phyloP scores from a whole-genome alignment of 2,329 filamentous ascomycete species.

The Penicillium paneum region DNA sequence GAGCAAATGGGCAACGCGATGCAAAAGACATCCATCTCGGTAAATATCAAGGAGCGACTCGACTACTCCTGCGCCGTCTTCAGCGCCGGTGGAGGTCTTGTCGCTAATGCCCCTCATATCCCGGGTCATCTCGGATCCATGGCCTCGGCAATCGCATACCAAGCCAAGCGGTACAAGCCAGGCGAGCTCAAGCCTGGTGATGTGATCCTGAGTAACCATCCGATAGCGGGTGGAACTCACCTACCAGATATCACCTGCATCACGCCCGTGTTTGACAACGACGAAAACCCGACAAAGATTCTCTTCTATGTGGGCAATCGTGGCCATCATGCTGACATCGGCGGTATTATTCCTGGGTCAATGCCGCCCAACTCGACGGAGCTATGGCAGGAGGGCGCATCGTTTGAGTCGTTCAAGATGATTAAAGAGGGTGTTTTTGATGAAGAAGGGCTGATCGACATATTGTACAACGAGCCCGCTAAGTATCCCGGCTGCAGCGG shows the following conservation, averaged over 20 bases:
- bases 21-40: constrained; percentile 72
- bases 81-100: constrained; percentile 62
- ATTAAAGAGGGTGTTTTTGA: constrained; percentile 36
- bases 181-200: constrained; percentile 72
- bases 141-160: constrained; percentile 71
- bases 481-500: constrained; percentile 45
- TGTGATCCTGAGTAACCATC: constrained; percentile 64
- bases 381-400: constrained; percentile 41
- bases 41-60: constrained; percentile 78
- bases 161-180: constrained; percentile 63
- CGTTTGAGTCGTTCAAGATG: constrained; percentile 32
- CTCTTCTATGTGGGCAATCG: constrained; percentile 61
- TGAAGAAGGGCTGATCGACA: constrained; percentile 47
- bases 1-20: constrained; percentile 78
- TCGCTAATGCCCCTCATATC: constrained; percentile 66
- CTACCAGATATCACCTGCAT: constrained; percentile 73
- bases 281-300: constrained; percentile 27
- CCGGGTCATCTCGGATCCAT: constrained; percentile 75
- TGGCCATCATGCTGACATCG: constrained; percentile 66
- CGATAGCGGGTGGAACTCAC: constrained; percentile 76
- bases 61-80: constrained; percentile 80
- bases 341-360: constrained; percentile 56
- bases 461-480: neutral
- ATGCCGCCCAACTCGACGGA: constrained; percentile 40
- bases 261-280: constrained; percentile 69